Percentiles rank a stretch among this genome's conserved stretches.
phyloP scores from a whole-genome alignment of 305 asterid species.

The Fraxinus greggii region DNA sequence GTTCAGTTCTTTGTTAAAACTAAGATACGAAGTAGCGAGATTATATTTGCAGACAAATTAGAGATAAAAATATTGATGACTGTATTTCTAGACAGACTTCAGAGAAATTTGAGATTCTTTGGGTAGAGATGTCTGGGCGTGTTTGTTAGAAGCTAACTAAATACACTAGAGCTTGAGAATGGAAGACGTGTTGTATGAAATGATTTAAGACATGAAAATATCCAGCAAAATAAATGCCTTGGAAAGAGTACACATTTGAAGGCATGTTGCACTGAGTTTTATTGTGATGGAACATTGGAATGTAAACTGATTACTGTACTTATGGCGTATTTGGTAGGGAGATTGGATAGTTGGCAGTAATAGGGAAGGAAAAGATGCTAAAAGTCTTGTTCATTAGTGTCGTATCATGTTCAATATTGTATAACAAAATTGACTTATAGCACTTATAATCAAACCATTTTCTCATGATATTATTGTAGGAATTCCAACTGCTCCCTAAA shows the following conservation, averaged over 20 bases:
- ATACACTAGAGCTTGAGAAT: not conserved
- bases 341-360: not conserved
- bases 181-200: no score
- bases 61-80: not conserved
- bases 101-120: not conserved
- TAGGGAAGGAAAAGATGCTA: not conserved
- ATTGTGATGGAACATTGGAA: not conserved
- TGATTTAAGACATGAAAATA: no score
- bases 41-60: not conserved
- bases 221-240: no score
- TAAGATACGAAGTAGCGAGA: not conserved
- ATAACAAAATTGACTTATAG: not conserved
- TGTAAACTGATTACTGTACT: not conserved
- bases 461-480: constrained; percentile 36
- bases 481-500: constrained; percentile 81
- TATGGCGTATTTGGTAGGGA: not conserved
- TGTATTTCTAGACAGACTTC: not conserved
- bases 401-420: not conserved
- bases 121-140: not conserved
- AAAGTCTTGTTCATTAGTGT: not conserved
- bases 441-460: not conserved
- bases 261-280: not conserved
- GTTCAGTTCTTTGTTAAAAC: not conserved
- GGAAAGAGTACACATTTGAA: no score
- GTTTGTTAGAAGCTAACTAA: not conserved